Conservation (phyloP, 1,284 basidiomycete species). For the Ustilago vetiveriae region DNA sequence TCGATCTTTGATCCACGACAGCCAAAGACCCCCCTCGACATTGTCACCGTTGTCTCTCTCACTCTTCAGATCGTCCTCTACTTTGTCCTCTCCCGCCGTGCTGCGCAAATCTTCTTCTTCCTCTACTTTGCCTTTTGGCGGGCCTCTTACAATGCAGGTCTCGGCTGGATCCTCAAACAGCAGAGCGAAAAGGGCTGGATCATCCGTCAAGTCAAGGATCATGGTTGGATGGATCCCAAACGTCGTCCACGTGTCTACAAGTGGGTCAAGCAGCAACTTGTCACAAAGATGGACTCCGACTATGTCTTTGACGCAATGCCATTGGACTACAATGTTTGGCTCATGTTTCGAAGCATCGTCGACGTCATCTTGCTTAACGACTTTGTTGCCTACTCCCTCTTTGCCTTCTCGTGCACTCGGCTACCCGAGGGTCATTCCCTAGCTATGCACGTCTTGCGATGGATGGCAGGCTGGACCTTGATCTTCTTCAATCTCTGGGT, state of each 20-base stretch:
- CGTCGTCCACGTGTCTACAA: slow-evolving; percentile 74
- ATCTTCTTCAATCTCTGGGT: slow-evolving; percentile 98
- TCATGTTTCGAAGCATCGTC: slow-evolving; percentile 89
- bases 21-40: slow-evolving; percentile 89
- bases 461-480: slow-evolving; percentile 83
- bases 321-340: slow-evolving; percentile 73
- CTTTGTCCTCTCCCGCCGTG: slow-evolving; percentile 71
- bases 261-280: slow-evolving; percentile 88
- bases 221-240: slow-evolving; percentile 86
- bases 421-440: slow-evolving; percentile 78
- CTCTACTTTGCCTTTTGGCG: slow-evolving; percentile 93
- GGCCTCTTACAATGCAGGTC: slow-evolving; percentile 86
- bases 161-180: slow-evolving; percentile 91
- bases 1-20: slow-evolving; percentile 87
- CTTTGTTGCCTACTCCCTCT: slow-evolving; percentile 93
- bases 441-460: slow-evolving; percentile 81
- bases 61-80: slow-evolving; percentile 83
- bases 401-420: slow-evolving; percentile 80
- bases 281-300: slow-evolving; percentile 89
- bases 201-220: slow-evolving; percentile 78
- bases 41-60: slow-evolving; percentile 83
- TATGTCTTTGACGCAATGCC: slow-evolving; percentile 80
- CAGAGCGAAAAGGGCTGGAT: slow-evolving; percentile 95
- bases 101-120: slow-evolving; percentile 74
- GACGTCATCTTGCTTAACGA: slow-evolving; percentile 91